A percentile compares a stretch with the other conserved stretches of the same genome.
These are phyloP conservation scores for Cadophora gregata DNA, from an alignment of 2,329 filamentous ascomycete species.

Conservation along the genomic window DNA sequence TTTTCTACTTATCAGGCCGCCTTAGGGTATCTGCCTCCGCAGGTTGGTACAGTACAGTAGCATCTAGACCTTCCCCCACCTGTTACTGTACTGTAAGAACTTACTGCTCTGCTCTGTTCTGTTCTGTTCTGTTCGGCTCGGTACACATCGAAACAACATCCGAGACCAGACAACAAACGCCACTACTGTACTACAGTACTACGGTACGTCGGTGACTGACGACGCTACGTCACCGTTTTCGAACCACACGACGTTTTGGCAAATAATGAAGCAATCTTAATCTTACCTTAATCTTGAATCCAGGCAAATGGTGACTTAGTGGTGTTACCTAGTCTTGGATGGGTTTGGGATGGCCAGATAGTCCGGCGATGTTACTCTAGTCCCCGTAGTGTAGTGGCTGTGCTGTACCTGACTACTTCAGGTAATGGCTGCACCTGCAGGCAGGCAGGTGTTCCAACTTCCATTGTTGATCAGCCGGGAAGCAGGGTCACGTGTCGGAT, in stretches of 20 bases:
- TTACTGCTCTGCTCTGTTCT: no score
- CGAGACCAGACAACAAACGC: neutral
- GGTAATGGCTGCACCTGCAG: neutral
- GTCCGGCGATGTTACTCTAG: slow-evolving; percentile 2
- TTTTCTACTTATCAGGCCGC: neutral
- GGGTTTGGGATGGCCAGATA: neutral
- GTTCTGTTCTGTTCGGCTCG: no score
- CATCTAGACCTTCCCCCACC: neutral
- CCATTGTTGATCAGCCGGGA: neutral
- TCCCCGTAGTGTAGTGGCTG: slow-evolving; percentile 4
- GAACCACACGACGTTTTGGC: neutral
- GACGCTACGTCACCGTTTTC: slow-evolving; percentile 19
- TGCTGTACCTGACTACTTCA: slow-evolving; percentile 2
- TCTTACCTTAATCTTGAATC: no score
- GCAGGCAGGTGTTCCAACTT: no score
- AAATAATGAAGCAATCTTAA: slow-evolving; percentile 30
- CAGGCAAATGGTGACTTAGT: slow-evolving; percentile 6
- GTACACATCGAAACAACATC: slow-evolving; percentile 1
- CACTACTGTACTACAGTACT: no score
- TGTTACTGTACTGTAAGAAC: neutral
- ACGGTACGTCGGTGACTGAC: no score
- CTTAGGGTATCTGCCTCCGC: neutral
- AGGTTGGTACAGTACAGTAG: no score
- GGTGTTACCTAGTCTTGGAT: neutral
- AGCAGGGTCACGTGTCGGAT: slow-evolving; percentile 4